These are phyloP conservation scores for Eudorina sp. DNA, from an alignment of 139 green algal genomes.

Conservation along the genomic window DNA sequence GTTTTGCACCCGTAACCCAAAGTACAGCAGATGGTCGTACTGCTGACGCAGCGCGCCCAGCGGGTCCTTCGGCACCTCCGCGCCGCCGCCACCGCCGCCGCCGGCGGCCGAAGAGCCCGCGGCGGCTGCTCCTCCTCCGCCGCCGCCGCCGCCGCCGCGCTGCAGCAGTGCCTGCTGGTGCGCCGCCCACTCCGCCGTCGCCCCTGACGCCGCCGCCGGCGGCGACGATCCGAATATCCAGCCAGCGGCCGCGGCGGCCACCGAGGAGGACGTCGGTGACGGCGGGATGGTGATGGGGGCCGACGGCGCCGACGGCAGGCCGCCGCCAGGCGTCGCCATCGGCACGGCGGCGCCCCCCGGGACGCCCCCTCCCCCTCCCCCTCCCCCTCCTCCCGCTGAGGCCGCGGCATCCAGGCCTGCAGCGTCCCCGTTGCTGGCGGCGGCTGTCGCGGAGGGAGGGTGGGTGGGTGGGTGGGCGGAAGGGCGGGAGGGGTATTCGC, in stretches of 20 bases:
- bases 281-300: background rate
- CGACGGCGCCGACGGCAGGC: background rate
- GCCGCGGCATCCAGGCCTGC: no score
- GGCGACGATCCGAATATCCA: constrained; percentile 30
- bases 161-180: constrained; percentile 15
- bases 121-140: background rate
- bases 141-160: constrained; percentile 10
- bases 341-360: background rate
- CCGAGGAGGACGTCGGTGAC: background rate
- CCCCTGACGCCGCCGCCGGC: background rate
- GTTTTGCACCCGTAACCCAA: constrained; percentile 45
- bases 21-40: constrained; percentile 39
- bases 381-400: no score
- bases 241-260: background rate
- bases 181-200: background rate
- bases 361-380: no score
- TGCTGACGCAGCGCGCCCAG: constrained; percentile 30
- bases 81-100: background rate
- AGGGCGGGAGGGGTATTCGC: no score
- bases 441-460: no score
- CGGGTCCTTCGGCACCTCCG: constrained; percentile 41
- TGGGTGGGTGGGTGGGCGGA: no score
- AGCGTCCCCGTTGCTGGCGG: no score
- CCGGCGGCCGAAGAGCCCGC: background rate
- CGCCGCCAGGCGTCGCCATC: background rate